A percentile compares a stretch with the other conserved stretches of the same genome.
Evolutionary conservation across 192 early-diverging fungal genomes (phyloP).

Genomic region (Geranomyces variabilis): DNA sequence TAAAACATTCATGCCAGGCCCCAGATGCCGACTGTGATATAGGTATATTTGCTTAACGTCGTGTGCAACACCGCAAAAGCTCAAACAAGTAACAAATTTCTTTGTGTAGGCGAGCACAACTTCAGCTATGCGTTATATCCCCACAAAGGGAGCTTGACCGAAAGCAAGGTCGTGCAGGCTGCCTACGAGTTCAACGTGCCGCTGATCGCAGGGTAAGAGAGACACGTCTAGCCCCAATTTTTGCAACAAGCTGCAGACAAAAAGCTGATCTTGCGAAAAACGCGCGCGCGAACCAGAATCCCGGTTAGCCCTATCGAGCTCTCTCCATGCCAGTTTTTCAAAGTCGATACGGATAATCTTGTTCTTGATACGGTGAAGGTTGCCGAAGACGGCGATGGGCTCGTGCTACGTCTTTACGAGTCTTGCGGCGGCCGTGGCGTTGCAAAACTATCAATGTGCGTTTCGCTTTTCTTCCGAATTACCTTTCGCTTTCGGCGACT

Average conservation of each 20-base stretch:
- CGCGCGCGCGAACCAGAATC: neutral
- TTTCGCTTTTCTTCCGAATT: neutral
- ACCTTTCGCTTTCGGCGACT: neutral
- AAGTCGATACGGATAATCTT: constrained; percentile 59
- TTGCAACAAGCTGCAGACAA: neutral
- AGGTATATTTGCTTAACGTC: no score
- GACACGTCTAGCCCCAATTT: neutral
- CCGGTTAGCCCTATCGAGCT: neutral
- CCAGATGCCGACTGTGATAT: constrained; percentile 72
- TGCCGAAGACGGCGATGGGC: constrained; percentile 68
- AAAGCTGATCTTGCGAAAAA: neutral
- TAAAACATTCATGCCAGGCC: constrained; percentile 62
- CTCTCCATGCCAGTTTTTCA: constrained; percentile 22
- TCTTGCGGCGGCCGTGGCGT: constrained; percentile 83
- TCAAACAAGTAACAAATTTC: neutral
- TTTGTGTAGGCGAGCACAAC: constrained; percentile 66
- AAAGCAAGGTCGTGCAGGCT: constrained; percentile 82
- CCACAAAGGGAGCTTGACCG: constrained; percentile 79
- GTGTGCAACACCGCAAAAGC: constrained; percentile 42
- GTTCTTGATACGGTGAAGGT: constrained; percentile 91
- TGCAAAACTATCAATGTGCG: constrained; percentile 45
- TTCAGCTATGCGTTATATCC: constrained; percentile 93
- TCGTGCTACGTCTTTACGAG: constrained; percentile 90
- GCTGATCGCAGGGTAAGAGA: constrained; percentile 41
- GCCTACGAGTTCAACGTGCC: constrained; percentile 93